Evolutionary conservation across 73 alveolate species (phyloP).

Genomic region (Paramecium tetraurelia): DNA sequence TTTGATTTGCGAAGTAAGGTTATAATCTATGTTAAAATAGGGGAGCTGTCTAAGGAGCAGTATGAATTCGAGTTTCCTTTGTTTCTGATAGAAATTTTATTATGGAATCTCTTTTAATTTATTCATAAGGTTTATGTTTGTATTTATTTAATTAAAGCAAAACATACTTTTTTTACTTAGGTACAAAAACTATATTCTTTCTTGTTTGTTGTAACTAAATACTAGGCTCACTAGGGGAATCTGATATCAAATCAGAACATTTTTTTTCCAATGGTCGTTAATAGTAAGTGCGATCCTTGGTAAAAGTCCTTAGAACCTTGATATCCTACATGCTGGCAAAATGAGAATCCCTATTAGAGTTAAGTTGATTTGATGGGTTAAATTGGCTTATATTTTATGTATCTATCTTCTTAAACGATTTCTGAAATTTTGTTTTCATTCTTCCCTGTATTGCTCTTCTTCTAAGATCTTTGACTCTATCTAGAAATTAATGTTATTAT

Average conservation of each 20-base stretch:
- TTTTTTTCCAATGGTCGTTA: background rate
- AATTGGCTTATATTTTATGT: background rate
- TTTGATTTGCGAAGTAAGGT: background rate
- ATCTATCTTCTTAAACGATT: background rate
- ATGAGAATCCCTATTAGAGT: background rate
- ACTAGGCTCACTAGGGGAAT: background rate
- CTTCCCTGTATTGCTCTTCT: background rate
- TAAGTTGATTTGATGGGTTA: background rate
- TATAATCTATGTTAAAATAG: background rate
- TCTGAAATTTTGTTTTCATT: background rate
- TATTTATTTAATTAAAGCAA: background rate
- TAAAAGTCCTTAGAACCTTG: background rate
- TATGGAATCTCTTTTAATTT: background rate
- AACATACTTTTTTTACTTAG: background rate
- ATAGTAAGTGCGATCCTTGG: background rate
- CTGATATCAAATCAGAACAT: background rate
- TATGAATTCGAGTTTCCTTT: background rate
- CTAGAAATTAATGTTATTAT: background rate
- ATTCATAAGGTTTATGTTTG: background rate
- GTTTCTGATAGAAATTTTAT: background rate
- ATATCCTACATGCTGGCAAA: background rate
- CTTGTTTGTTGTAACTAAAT: background rate
- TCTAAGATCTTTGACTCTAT: background rate
- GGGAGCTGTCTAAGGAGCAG: background rate
- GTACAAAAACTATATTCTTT: background rate